These are phyloP conservation scores for Terana coerulea DNA, from an alignment of 768 basidiomycete species.

Conservation along the genomic window DNA sequence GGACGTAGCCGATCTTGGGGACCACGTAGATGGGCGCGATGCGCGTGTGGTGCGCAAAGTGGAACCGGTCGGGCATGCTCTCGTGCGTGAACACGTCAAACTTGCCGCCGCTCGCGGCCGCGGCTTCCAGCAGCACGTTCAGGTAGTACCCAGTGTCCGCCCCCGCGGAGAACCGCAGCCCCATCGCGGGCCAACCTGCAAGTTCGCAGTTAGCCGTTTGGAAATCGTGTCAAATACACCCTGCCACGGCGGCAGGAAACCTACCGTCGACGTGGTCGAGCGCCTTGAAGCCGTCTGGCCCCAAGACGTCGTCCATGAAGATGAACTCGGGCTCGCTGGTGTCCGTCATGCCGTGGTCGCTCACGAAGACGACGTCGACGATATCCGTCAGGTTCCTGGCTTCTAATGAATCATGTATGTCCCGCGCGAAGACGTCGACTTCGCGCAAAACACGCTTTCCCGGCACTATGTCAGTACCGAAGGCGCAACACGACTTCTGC, in stretches of 20 bases:
- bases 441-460: conserved; percentile 55
- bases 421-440: conserved; percentile 72
- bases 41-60: conserved; percentile 68
- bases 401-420: conserved; percentile 59
- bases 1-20: conserved; percentile 74
- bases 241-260: neutral
- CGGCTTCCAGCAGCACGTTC: conserved; percentile 48
- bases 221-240: neutral
- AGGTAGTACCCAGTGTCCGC: conserved; percentile 57
- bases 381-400: conserved; percentile 77
- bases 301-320: conserved; percentile 80
- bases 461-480: neutral
- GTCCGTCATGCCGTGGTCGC: conserved; percentile 90
- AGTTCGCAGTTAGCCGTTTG: neutral
- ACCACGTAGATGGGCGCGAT: conserved; percentile 88
- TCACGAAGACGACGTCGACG: conserved; percentile 86
- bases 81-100: conserved; percentile 77
- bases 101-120: conserved; percentile 52
- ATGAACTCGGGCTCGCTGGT: conserved; percentile 74
- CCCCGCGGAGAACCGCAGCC: conserved; percentile 65
- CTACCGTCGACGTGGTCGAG: conserved; percentile 73
- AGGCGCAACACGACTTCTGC: neutral
- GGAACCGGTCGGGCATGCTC: conserved; percentile 79
- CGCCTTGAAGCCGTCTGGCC: conserved; percentile 48
- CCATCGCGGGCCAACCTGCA: conserved; percentile 84